Conservation (phyloP, 768 basidiomycete species). For the Macrocybe gigantea region DNA sequence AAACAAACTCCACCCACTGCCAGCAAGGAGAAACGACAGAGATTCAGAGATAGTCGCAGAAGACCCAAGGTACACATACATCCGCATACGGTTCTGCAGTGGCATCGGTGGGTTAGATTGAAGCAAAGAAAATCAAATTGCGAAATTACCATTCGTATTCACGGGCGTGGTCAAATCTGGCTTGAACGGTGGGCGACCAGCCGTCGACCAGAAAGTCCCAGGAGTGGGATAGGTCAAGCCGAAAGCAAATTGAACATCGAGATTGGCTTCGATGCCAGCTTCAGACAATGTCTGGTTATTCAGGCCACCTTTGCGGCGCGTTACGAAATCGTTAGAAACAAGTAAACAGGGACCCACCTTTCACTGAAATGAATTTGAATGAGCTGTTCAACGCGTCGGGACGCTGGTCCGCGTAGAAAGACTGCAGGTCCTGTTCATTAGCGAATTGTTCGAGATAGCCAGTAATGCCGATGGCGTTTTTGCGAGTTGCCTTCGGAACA, state of each 20-base stretch:
- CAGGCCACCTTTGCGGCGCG: conserved; percentile 35
- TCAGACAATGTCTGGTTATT: conserved; percentile 46
- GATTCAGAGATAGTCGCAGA: too few species aligned
- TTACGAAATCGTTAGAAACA: conserved; percentile 6
- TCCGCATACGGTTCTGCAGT: conserved; percentile 20
- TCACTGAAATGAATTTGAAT: conserved; percentile 51
- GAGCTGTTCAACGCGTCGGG: conserved; percentile 43
- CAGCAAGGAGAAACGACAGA: conserved; percentile 10
- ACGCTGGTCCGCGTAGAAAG: conserved; percentile 42
- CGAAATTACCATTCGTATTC: conserved; percentile 24
- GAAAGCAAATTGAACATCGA: conserved; percentile 59
- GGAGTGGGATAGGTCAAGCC: conserved; percentile 57
- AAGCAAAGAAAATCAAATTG: conserved; percentile 12
- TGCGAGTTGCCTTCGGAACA: conserved; percentile 24
- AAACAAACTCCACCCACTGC: conserved; percentile 54
- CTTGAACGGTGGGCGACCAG: conserved; percentile 51
- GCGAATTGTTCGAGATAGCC: conserved; percentile 49
- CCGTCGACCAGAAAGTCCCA: conserved; percentile 54
- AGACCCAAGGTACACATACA: too few species aligned
- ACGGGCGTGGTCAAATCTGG: conserved; percentile 34
- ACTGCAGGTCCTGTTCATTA: conserved; percentile 44
- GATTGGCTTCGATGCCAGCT: conserved; percentile 56
- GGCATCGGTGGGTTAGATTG: conserved; percentile 4
- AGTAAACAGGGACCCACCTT: conserved; percentile 28
- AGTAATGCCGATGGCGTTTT: conserved; percentile 46